These are phyloP conservation scores for Ganoderma multipileum DNA, from an alignment of 1,284 basidiomycete genomes.

Conservation along the genomic window DNA sequence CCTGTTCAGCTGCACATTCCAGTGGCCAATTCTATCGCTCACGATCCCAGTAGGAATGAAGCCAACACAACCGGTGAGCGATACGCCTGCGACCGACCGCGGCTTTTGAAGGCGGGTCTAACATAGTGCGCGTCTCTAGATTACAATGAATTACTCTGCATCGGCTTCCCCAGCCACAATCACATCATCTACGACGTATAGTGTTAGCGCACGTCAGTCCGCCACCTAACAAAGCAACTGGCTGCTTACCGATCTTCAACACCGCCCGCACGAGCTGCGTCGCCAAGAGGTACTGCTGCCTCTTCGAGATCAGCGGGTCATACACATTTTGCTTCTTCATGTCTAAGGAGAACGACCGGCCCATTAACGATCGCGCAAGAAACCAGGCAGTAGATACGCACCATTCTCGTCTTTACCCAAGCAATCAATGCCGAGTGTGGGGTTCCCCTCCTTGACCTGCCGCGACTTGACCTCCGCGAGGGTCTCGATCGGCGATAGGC, in stretches of 20 bases:
- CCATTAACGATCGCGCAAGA: neutral
- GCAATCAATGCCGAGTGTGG: slow-evolving; percentile 94
- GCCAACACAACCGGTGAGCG: neutral
- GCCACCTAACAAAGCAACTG: neutral
- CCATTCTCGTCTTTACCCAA: slow-evolving; percentile 86
- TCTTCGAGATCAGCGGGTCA: slow-evolving; percentile 96
- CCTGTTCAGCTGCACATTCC: neutral
- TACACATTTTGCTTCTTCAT: slow-evolving; percentile 99
- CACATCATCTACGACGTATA: slow-evolving; percentile 59
- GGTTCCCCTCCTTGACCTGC: slow-evolving; percentile 89
- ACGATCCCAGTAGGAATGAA: neutral
- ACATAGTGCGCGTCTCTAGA: slow-evolving; percentile 18
- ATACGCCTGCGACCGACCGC: neutral
- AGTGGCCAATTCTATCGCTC: neutral
- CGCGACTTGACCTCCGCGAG: slow-evolving; percentile 93
- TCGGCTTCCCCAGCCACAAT: slow-evolving; percentile 67
- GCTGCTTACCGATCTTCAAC: slow-evolving; percentile 72
- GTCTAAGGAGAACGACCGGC: slow-evolving; percentile 55
- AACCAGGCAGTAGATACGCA: slow-evolving; percentile 44
- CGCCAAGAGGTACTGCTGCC: slow-evolving; percentile 97
- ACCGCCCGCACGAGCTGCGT: slow-evolving; percentile 87
- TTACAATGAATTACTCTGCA: slow-evolving; percentile 49
- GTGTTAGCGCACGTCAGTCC: slow-evolving; percentile 18
- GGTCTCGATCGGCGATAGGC: slow-evolving; percentile 95
- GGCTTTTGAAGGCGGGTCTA: neutral